Conservation (phyloP, 2,329 filamentous ascomycete species). For the Colletotrichum shisoi region DNA sequence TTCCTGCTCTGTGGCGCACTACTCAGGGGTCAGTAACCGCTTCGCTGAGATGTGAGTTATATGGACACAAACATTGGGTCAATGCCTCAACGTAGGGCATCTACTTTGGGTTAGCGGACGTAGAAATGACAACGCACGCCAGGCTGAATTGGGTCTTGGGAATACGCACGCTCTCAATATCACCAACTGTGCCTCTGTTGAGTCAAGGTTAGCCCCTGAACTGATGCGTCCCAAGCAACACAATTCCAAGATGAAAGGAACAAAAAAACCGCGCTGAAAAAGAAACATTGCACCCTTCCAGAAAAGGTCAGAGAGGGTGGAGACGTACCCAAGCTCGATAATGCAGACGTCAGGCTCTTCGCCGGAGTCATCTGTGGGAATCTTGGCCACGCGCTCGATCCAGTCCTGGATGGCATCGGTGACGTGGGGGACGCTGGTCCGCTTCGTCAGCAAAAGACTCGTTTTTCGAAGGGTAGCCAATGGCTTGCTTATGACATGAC, state of each 20-base stretch:
- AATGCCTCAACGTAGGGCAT: constrained; percentile 89
- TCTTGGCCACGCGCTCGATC: constrained; percentile 84
- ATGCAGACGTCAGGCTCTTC: constrained; percentile 92
- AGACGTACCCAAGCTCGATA: constrained; percentile 60
- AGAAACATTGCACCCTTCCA: too few relatives aligned
- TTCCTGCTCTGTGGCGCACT: constrained; percentile 73
- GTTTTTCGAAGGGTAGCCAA: not conserved
- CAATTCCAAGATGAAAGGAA: too few relatives aligned
- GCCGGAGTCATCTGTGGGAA: constrained; percentile 85
- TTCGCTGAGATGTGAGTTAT: too few relatives aligned
- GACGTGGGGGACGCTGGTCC: constrained; percentile 76
- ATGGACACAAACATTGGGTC: constrained; percentile 61
- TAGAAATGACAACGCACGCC: too few relatives aligned
- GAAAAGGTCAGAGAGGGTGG: not conserved
- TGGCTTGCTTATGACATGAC: constrained; percentile 36
- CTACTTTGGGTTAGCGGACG: constrained; percentile 18
- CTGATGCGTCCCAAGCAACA: not conserved
- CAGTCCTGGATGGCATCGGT: constrained; percentile 92
- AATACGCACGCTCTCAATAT: constrained; percentile 72
- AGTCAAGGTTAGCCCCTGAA: constrained; percentile 9
- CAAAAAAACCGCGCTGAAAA: not conserved
- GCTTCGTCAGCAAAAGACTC: not conserved
- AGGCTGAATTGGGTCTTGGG: not conserved
- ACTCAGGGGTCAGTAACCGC: not conserved
- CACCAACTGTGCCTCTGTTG: constrained; percentile 57